A percentile compares a stretch with the other conserved stretches of the same genome.
These are phyloP conservation scores for Termitomyces sp. DNA, from an alignment of 1,284 basidiomycete genomes.

Conservation along the genomic window DNA sequence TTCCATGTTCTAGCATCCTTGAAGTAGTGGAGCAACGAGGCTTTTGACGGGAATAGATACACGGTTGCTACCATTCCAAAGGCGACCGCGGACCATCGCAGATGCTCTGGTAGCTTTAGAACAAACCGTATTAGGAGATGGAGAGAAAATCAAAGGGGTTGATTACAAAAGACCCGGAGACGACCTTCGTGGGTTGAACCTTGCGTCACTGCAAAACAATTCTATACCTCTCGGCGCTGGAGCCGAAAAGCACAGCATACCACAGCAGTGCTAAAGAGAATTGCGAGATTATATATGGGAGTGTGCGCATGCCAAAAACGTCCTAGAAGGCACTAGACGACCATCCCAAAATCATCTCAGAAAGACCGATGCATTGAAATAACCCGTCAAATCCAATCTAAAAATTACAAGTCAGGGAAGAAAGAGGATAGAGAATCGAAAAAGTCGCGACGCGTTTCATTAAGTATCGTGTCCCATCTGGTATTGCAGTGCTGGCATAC, in stretches of 20 bases:
- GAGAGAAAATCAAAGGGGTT: background rate
- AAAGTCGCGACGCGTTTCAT: constrained; percentile 19
- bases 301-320: no score
- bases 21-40: background rate
- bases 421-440: constrained; percentile 19
- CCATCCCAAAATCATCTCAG: no score
- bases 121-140: background rate
- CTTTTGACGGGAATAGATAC: background rate
- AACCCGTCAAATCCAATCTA: constrained; percentile 1
- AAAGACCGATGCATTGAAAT: background rate
- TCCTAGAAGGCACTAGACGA: background rate
- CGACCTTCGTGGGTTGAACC: background rate
- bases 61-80: background rate
- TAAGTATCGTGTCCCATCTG: constrained; percentile 20
- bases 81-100: background rate
- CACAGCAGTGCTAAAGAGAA: background rate
- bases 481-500: constrained; percentile 20
- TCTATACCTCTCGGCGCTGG: background rate
- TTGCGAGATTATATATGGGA: background rate
- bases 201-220: background rate
- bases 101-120: background rate
- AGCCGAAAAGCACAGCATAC: background rate
- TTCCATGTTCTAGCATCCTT: background rate
- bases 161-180: background rate
- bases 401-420: constrained; percentile 19